phyloP scores from a whole-genome alignment of 768 basidiomycete species.

The Russula dissimulans region DNA sequence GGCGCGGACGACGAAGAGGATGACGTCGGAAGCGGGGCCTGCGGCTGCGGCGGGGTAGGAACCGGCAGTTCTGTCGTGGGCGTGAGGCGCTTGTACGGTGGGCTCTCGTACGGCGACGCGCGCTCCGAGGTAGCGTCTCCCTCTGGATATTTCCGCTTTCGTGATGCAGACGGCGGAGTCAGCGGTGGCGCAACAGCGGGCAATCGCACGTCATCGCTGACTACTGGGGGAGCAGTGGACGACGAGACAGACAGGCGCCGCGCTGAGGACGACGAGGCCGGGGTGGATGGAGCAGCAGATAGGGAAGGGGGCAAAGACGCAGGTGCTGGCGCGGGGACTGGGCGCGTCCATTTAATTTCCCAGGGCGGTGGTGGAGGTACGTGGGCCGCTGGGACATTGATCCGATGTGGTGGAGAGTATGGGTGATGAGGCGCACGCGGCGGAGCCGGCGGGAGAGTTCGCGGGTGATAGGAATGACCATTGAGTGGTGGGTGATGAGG shows the following conservation, averaged over 20 bases:
- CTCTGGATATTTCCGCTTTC: slow-evolving; percentile 31
- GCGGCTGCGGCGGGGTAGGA: background rate
- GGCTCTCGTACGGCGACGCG: slow-evolving; percentile 11
- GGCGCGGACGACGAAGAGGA: slow-evolving; percentile 1
- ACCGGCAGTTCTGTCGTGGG: slow-evolving; percentile 18
- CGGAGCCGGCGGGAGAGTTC: slow-evolving; percentile 23
- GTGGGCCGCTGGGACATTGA: slow-evolving; percentile 10
- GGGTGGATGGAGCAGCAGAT: slow-evolving; percentile 9
- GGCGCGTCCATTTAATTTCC: slow-evolving; percentile 27
- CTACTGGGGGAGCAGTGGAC: background rate
- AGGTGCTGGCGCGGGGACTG: background rate
- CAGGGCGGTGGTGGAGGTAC: slow-evolving; percentile 33
- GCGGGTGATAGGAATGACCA: slow-evolving; percentile 7
- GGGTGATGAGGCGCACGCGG: slow-evolving; percentile 25
- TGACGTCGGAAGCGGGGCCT: background rate
- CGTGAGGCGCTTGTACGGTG: slow-evolving; percentile 17
- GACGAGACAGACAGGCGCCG: slow-evolving; percentile 9
- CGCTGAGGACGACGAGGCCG: slow-evolving; percentile 19
- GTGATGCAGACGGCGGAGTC: slow-evolving; percentile 20
- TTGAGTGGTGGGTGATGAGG: slow-evolving; percentile 13
- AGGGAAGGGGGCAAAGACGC: slow-evolving; percentile 13
- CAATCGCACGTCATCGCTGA: slow-evolving; percentile 2
- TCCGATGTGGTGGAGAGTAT: slow-evolving; percentile 6
- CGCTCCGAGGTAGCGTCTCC: slow-evolving; percentile 12
- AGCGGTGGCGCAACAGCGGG: background rate